Base-by-base conservation (phyloP, 75 land plant genomes). In the Isoetes taiwanensis region DNA sequence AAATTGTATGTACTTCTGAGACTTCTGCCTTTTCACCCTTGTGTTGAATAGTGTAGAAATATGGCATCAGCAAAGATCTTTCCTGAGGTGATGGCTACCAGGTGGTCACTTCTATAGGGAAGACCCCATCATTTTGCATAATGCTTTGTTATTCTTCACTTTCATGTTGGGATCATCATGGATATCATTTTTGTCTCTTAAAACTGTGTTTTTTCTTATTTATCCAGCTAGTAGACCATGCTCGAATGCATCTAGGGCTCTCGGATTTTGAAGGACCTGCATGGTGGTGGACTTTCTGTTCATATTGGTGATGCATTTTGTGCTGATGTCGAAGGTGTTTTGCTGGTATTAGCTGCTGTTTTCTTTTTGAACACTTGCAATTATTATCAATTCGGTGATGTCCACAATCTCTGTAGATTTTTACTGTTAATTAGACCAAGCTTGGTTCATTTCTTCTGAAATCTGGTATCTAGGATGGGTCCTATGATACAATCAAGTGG, bases 281-380 rank as follows among this genome's bases (percentile, higher is more conserved):
- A 61, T 50, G 93, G 93, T 37, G 93, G 93, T 1, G 25, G 64
- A 5, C 83, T 86, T 56, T 26, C 61, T 10, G 74, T 82, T 43
- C 70, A 64, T 42, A 34, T 86, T 48, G 93, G 75, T 34, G 93
- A 86, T 75, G 86, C 78, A 0, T 60, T 86, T 34, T n/a, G n/a
- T 55, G 73, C 63, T 16, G 38, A 48, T 30, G 56, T 73, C 32
- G 55, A 61, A 48, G 83, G 83, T 33, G 77, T 5, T 86, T 74
- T 73, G 80, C 86, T 63, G 89, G 89, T 84, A 64, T n/a, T n/a
- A n/a, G n/a, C n/a, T n/a, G n/a, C n/a, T n/a, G n/a, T n/a, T n/a
- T n/a, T n/a, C n/a, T n/a, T n/a, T n/a, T n/a, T n/a, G n/a, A n/a
- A n/a, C n/a, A n/a, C n/a, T n/a, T n/a, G n/a, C n/a, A n/a, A n/a